A percentile compares a stretch with the other conserved stretches of the same genome.
These are phyloP conservation scores for Hirschioporus abietinus DNA, from an alignment of 768 basidiomycete genomes.

Conservation along the genomic window DNA sequence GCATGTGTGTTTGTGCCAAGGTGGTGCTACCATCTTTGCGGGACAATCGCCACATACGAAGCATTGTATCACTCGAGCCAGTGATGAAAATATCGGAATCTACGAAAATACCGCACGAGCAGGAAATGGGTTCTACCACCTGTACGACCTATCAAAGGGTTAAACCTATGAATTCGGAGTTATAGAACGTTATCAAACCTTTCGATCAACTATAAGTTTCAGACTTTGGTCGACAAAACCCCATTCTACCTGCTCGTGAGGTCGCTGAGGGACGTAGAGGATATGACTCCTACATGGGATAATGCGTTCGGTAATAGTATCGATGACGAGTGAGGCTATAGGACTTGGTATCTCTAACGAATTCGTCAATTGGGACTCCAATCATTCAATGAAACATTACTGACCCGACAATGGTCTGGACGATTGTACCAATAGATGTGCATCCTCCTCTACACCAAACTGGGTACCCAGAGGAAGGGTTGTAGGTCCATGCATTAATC, in stretches of 20 bases:
- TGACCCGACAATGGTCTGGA: constrained; percentile 52
- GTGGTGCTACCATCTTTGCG: constrained; percentile 29
- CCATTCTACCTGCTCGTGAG: constrained; percentile 74
- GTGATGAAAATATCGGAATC: constrained; percentile 71
- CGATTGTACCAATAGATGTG: constrained; percentile 58
- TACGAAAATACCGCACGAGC: constrained; percentile 73
- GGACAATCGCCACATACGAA: constrained; percentile 74
- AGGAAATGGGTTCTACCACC: constrained; percentile 68
- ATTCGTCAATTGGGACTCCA: not conserved
- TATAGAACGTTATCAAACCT: constrained; percentile 31
- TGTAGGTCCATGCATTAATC: constrained; percentile 65
- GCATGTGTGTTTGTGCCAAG: constrained; percentile 56
- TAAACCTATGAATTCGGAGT: not conserved
- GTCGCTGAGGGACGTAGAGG: constrained; percentile 50
- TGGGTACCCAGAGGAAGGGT: constrained; percentile 65
- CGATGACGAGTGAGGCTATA: constrained; percentile 49
- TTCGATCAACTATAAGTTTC: constrained; percentile 56
- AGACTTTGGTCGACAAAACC: constrained; percentile 36
- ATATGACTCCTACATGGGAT: constrained; percentile 57
- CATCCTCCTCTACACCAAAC: constrained; percentile 83
- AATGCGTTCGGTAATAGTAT: constrained; percentile 53
- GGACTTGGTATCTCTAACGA: constrained; percentile 35
- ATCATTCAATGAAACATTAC: not conserved
- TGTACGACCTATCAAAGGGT: constrained; percentile 51
- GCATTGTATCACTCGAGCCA: constrained; percentile 72